Evolutionary conservation across 208 protist species (phyloP).

Genomic region (Blastocrithidia nonstop): DNA sequence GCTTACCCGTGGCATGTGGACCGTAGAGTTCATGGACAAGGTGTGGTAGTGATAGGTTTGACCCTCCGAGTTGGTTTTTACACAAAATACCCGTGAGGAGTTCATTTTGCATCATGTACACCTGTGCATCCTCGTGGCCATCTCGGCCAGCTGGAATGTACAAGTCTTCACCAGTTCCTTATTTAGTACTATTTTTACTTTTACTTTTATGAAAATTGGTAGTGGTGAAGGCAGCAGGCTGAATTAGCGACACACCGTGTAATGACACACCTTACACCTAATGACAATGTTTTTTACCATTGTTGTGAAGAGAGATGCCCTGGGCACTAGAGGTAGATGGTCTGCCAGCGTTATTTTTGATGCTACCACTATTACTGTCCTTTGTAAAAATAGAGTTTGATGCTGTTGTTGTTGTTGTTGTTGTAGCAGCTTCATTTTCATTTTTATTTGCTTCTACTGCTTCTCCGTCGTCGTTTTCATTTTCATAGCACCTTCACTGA

Average conservation of each 20-base stretch:
- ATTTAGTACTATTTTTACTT: neutral
- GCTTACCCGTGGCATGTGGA: slow-evolving; percentile 75
- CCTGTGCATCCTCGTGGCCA: slow-evolving; percentile 52
- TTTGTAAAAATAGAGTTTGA: neutral
- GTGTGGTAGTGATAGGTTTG: slow-evolving; percentile 85
- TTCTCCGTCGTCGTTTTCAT: slow-evolving; percentile 15
- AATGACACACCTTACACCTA: too few relatives aligned
- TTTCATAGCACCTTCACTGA: slow-evolving; percentile 11
- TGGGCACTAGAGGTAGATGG: too few relatives aligned
- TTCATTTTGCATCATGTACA: slow-evolving; percentile 89
- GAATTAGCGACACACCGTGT: slow-evolving; percentile 71
- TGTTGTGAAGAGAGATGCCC: too few relatives aligned
- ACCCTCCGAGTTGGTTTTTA: slow-evolving; percentile 91
- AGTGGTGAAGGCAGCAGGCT: slow-evolving; percentile 55
- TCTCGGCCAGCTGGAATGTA: slow-evolving; percentile 12
- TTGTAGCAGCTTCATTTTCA: slow-evolving; percentile 2
- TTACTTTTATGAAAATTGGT: slow-evolving; percentile 11
- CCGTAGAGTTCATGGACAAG: slow-evolving; percentile 96
- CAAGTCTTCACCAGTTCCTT: slow-evolving; percentile 1
- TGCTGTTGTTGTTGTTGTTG: neutral
- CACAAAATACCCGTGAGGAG: slow-evolving; percentile 96
- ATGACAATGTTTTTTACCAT: too few relatives aligned
- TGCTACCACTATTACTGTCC: neutral
- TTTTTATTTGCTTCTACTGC: slow-evolving; percentile 11
- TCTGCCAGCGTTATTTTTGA: too few relatives aligned